A percentile compares a stretch with the other conserved stretches of the same genome.
Evolutionary conservation across 2,329 filamentous ascomycete species (phyloP).

Genomic region (Colletotrichum simmondsii): DNA sequence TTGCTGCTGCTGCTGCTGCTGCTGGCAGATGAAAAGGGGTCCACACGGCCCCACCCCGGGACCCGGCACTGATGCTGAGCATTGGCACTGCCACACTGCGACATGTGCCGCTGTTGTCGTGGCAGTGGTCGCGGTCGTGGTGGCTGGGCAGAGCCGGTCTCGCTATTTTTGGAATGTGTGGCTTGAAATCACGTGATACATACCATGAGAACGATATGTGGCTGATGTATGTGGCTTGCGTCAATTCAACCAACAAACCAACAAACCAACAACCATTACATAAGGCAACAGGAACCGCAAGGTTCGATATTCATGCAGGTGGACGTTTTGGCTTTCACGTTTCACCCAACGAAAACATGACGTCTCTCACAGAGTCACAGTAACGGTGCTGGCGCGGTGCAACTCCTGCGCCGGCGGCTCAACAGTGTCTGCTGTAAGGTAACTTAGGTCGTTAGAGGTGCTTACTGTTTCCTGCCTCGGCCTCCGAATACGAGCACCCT

Average conservation of each 20-base stretch:
- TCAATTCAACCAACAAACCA: not conserved
- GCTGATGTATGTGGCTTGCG: not conserved
- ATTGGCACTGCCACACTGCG: conserved; percentile 22
- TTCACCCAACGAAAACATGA: conserved; percentile 31
- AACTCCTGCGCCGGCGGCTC: not conserved
- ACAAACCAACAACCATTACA: not conserved
- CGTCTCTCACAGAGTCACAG: conserved; percentile 13
- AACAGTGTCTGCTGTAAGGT: not conserved
- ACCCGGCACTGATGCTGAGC: not conserved
- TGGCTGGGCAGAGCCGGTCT: not conserved
- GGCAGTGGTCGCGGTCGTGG: not conserved
- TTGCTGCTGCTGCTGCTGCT: not conserved
- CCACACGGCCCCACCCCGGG: conserved; percentile 16
- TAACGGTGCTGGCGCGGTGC: not conserved
- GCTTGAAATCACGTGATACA: not conserved
- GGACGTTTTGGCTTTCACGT: conserved; percentile 13
- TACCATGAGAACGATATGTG: not conserved
- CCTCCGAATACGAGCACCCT: not conserved
- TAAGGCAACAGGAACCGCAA: too few species aligned
- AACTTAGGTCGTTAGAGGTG: not conserved
- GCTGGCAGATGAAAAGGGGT: conserved; percentile 17
- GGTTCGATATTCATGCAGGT: conserved; percentile 7
- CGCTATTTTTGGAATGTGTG: conserved; percentile 2
- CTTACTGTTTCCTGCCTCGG: not conserved
- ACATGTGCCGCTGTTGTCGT: conserved; percentile 16